These are phyloP conservation scores for Volutella citrinella DNA, from an alignment of 2,329 filamentous ascomycete species.

Conservation along the genomic window DNA sequence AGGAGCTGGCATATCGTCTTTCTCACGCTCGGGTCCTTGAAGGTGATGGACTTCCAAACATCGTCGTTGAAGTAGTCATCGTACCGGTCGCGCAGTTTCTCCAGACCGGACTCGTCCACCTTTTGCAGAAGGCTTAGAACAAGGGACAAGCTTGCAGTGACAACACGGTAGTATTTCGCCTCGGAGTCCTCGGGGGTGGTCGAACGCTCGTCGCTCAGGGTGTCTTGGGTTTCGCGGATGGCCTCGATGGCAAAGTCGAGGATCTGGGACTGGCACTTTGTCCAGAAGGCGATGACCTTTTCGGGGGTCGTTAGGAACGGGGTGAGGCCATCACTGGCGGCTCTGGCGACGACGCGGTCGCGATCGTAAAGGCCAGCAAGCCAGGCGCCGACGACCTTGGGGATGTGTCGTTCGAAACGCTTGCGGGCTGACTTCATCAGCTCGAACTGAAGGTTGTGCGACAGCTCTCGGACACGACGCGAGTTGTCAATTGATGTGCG, in stretches of 20 bases:
- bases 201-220: constrained; percentile 84
- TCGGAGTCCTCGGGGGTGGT: constrained; percentile 82
- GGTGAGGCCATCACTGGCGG: constrained; percentile 74
- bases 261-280: constrained; percentile 75
- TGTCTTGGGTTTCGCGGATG: constrained; percentile 74
- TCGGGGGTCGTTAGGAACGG: constrained; percentile 76
- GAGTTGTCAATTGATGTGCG: constrained; percentile 87
- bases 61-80: constrained; percentile 64
- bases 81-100: constrained; percentile 60
- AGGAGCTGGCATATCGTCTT: constrained; percentile 52
- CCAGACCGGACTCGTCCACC: constrained; percentile 49
- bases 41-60: constrained; percentile 67
- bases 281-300: constrained; percentile 75
- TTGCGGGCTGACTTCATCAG: constrained; percentile 67
- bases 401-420: constrained; percentile 76
- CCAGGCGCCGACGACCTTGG: constrained; percentile 83
- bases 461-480: constrained; percentile 81
- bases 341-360: constrained; percentile 71
- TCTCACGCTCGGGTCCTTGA: constrained; percentile 54
- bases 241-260: constrained; percentile 79
- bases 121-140: constrained; percentile 51
- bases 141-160: constrained; percentile 53
- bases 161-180: constrained; percentile 78
- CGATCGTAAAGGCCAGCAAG: constrained; percentile 84
- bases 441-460: constrained; percentile 70